A percentile compares a stretch with the other conserved stretches of the same genome.
These are phyloP conservation scores for Avena atlantica DNA, from an alignment of 176 grass and related monocot species.

Conservation along the genomic window DNA sequence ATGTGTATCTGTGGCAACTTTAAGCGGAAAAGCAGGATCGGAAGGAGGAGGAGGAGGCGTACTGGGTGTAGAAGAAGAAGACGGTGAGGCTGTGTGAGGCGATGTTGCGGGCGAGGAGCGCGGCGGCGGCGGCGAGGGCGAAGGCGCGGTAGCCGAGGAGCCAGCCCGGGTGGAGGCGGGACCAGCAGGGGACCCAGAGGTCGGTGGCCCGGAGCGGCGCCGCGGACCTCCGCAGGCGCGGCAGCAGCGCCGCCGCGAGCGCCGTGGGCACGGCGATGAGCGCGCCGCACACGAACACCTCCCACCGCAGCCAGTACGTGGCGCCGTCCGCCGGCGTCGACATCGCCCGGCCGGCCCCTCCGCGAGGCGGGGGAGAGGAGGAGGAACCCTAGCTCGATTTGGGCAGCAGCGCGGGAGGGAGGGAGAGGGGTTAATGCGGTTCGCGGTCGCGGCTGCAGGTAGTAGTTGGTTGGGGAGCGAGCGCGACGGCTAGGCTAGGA, in stretches of 20 bases:
- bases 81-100: not conserved
- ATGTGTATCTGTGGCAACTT: not conserved
- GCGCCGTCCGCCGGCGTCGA: constrained; percentile 47
- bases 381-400: not conserved
- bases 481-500: not conserved
- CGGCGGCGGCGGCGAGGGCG: constrained; percentile 50
- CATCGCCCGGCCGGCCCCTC: not conserved
- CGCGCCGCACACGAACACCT: constrained; percentile 61
- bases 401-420: not conserved
- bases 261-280: constrained; percentile 48
- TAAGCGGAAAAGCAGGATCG: not conserved
- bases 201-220: constrained; percentile 51
- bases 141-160: constrained; percentile 61
- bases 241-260: constrained; percentile 50
- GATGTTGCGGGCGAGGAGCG: constrained; percentile 48
- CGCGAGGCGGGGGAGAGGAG: not conserved
- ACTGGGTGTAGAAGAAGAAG: constrained; percentile 74
- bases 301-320: constrained; percentile 68
- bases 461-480: constrained; percentile 1
- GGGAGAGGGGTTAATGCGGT: not conserved
- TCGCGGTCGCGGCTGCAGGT: not conserved
- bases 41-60: not conserved
- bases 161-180: constrained; percentile 57
- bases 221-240: constrained; percentile 42
- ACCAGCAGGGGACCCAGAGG: constrained; percentile 70